Evolutionary conservation across 345 rosid genomes (phyloP), one percentile per base, ranked within the genome.

Genomic region (Isatis tinctoria): DNA sequence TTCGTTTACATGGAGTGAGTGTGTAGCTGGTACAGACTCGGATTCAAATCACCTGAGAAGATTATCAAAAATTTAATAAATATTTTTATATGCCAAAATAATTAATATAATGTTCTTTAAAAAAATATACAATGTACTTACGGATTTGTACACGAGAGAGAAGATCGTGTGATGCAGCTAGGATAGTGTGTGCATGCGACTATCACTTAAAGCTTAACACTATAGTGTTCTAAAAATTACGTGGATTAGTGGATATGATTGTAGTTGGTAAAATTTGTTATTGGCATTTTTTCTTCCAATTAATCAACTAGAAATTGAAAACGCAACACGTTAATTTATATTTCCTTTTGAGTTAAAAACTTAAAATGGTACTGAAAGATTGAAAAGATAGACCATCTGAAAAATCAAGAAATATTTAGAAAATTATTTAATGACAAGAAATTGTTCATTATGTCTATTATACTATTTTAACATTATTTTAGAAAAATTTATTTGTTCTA

Each of bases 11-110:
- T 69, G 70, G 48, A 62, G 75, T 69, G 74, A 69, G 65, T 62
- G 52, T 68, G 54, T 69, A 76, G 79, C 70, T 76, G 74, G 70
- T 69, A 76, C 65, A 69, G 74, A 69, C 75, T 69, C 44, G 49
- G 51, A 76, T 76, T 69, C 60, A 62, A 69, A 69, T 76, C 79
- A 76, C 79, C 75, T 76, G 79, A 75, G 49, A 52, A 44, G 44
- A 53, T 69, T 52, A 16, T 61, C 28, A 67, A 10, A 52, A 14
- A 43, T 68, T 68, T 75, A n/a, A 51, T 74, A 57, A 57, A 56
- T 66, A 24, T 57, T 33, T 33, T 28, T 30, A 45, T 59, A 58
- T 17, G 60, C 39, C 60, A 37, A 47, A 43, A 44, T 10, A 7
- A 32, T 54, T 36, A 56, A 10, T 41, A 44, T 14, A 24, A 39